phyloP scores from a whole-genome alignment of 306 rosid genomes.

The Quercus robur region DNA sequence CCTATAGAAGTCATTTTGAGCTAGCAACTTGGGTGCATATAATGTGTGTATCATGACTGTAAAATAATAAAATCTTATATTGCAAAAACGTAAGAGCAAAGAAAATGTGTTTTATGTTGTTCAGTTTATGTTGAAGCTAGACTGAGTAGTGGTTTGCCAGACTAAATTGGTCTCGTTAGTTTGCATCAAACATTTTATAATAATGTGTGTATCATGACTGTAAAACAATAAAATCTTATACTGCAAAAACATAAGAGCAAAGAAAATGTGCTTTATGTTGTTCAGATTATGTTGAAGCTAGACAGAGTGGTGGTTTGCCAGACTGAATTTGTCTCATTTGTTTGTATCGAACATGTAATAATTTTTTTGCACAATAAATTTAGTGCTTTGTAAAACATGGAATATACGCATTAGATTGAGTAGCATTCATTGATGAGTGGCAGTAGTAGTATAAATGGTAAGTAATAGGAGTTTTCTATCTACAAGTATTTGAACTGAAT shows the following conservation, averaged over 20 bases:
- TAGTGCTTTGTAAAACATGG: neutral
- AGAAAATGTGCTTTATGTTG: neutral
- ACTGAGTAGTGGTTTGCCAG: neutral
- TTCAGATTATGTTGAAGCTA: neutral
- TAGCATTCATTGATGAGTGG: neutral
- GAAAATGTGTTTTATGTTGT: neutral
- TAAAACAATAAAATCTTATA: neutral
- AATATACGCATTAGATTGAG: neutral
- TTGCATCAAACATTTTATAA: neutral
- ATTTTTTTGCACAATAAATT: neutral
- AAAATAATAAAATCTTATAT: neutral
- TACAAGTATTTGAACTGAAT: neutral
- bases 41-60: neutral
- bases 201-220: neutral
- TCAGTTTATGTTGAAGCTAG: neutral
- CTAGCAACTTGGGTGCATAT: neutral
- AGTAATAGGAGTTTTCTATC: neutral
- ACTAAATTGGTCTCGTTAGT: neutral
- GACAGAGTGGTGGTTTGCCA: neutral
- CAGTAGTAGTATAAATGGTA: neutral
- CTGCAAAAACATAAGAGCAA: neutral
- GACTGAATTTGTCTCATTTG: neutral
- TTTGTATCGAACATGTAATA: neutral
- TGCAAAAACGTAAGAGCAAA: neutral
- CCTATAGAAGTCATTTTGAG: neutral